These are phyloP conservation scores for Suillus bovinus DNA, from an alignment of 768 basidiomycete genomes.

Conservation along the genomic window DNA sequence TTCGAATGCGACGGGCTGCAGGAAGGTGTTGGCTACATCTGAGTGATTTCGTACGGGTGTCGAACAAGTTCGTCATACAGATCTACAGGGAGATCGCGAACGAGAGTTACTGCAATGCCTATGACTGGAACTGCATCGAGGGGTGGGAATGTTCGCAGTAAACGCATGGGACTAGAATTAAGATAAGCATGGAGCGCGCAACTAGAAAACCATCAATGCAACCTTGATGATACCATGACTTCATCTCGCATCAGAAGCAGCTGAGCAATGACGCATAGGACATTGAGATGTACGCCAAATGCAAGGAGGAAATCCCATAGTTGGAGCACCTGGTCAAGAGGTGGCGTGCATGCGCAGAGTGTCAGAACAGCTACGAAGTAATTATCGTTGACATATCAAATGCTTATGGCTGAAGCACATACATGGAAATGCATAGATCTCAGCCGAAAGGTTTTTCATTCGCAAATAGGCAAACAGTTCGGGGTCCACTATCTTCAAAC, in stretches of 20 bases:
- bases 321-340: constrained; percentile 89
- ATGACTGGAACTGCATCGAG: constrained; percentile 86
- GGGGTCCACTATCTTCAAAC: constrained; percentile 88
- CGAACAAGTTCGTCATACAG: constrained; percentile 87
- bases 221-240: constrained; percentile 88
- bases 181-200: constrained; percentile 5
- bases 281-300: constrained; percentile 95
- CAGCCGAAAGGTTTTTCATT: constrained; percentile 90
- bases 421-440: constrained; percentile 98
- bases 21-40: constrained; percentile 6
- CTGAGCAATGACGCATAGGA: constrained; percentile 96
- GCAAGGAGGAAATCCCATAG: constrained; percentile 98
- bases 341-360: constrained; percentile 95
- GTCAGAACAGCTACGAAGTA: constrained; percentile 77
- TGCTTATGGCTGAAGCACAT: constrained; percentile 30
- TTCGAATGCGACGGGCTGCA: constrained; percentile 6
- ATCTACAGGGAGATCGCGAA: constrained; percentile 85
- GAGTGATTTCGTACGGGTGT: constrained; percentile 71
- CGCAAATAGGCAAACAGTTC: constrained; percentile 80
- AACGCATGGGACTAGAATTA: constrained; percentile 80
- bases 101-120: constrained; percentile 90
- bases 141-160: constrained; percentile 91
- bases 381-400: constrained; percentile 5
- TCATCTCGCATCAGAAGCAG: constrained; percentile 87
- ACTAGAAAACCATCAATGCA: constrained; percentile 20